phyloP scores from a whole-genome alignment of 331 rosid species.

The Malus hybrid region DNA sequence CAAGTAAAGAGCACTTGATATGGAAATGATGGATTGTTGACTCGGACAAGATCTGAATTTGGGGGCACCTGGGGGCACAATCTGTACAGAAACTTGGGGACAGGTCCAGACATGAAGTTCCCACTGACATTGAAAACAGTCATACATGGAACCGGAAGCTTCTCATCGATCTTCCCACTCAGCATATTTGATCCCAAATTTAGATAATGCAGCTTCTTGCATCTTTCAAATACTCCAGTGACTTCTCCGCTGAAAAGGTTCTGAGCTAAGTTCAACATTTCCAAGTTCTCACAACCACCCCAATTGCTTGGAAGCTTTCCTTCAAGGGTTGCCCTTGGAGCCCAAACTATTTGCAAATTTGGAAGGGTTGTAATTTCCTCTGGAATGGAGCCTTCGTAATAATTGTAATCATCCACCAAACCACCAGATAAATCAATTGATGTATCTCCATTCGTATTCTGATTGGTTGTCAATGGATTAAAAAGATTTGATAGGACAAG shows the following conservation, averaged over 20 bases:
- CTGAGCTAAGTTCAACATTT: slow-evolving; percentile 29
- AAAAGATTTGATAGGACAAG: slow-evolving; percentile 28
- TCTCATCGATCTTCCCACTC: slow-evolving; percentile 21
- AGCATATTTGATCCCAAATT: slow-evolving; percentile 33
- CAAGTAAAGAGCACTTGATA: slow-evolving; percentile 21
- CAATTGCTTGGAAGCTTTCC: slow-evolving; percentile 31
- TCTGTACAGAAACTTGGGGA: slow-evolving; percentile 15
- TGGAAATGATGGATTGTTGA: not conserved
- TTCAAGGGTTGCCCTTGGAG: slow-evolving; percentile 16
- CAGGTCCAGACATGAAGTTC: slow-evolving; percentile 28
- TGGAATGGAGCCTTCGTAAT: slow-evolving; percentile 25
- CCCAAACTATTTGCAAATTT: slow-evolving; percentile 27
- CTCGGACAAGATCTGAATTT: not conserved
- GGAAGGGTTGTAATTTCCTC: slow-evolving; percentile 18
- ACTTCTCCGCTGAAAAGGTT: slow-evolving; percentile 22
- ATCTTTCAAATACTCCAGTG: slow-evolving; percentile 21
- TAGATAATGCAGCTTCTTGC: slow-evolving; percentile 28
- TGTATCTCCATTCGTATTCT: slow-evolving; percentile 2
- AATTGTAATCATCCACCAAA: slow-evolving; percentile 8
- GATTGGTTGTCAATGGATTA: not conserved
- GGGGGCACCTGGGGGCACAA: slow-evolving; percentile 5
- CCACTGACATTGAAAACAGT: slow-evolving; percentile 19
- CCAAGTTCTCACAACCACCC: slow-evolving; percentile 33
- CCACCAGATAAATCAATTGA: not conserved
- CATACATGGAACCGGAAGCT: slow-evolving; percentile 31